Evolutionary conservation across 805 yeast genomes (phyloP), one percentile per base, ranked within the genome.

Genomic region (Saccharomyces mikatae): DNA sequence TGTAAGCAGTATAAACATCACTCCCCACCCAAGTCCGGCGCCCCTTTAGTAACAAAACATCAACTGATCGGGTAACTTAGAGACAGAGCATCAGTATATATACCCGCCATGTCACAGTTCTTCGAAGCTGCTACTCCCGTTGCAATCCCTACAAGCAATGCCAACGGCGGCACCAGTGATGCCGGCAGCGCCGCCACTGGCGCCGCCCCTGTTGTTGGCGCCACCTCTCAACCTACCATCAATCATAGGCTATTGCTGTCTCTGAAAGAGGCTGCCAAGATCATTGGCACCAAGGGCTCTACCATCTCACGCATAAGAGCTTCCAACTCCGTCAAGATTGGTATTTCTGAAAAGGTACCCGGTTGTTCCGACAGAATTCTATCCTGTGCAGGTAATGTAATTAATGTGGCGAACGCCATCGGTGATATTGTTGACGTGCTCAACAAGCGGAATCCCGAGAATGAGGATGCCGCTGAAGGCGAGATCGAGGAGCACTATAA

Each of bases 221-320:
- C 32, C 17, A 26, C 48, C 29, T 47, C 55, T 17, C 49, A 48
- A 27, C 56, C 56, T 14, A 60, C 60, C 17, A 56, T 58, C 48
- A 61, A 57, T 27, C 65, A 60, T 58, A 67, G 76, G 58, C 79
- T 89, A 0, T 76, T 90, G 29, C 86, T 90, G 21, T 83, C 94
- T 2, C 80, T 90, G 53, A 86, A 85, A 65, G 97, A 90, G 69
- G 91, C 96, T 11, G 96, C 96, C 17, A 87, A 89, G 57, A 81
- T 90, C 58, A 90, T 90, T 62, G 97, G 97, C 52, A 86, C 86
- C 60, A 86, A 81, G 59, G 97, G 97, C 48, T 76, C 78, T 50
- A 85, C 85, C 53, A 89, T 90, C 56, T 86, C 90, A 53, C 77
- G 80, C 36, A 81, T 90, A 49, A 78, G 96, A 60, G 89, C 81